Percentiles rank a stretch among this genome's conserved stretches.
Evolutionary conservation across 176 grass and related monocot genomes (phyloP).

Genomic region (Ensete glaucum): DNA sequence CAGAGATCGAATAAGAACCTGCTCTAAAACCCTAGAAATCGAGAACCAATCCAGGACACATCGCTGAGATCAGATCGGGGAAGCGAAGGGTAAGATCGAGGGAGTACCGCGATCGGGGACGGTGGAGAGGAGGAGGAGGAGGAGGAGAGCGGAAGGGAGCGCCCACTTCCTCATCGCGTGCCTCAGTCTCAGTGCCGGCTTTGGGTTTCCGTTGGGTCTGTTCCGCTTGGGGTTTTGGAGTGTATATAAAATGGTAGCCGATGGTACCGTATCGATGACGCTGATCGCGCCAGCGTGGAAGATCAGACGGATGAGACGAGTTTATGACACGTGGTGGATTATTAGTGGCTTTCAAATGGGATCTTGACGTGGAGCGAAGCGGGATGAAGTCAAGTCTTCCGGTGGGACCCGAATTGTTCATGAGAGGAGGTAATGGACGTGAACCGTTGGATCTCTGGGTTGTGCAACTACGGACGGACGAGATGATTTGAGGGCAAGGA

Average conservation of each 20-base stretch:
- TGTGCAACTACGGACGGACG: background rate
- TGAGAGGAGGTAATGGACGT: background rate
- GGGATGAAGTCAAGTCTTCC: no score
- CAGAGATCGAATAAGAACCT: background rate
- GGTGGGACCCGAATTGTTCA: background rate
- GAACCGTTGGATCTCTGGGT: background rate
- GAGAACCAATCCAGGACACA: background rate
- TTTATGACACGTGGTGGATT: background rate
- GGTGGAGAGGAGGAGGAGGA: slow-evolving; percentile 59
- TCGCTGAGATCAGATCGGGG: background rate
- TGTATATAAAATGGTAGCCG: background rate
- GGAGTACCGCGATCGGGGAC: slow-evolving; percentile 62
- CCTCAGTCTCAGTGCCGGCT: background rate
- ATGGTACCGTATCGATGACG: slow-evolving; percentile 8
- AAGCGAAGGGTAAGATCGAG: background rate
- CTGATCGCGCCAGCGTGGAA: slow-evolving; percentile 42
- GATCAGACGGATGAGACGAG: slow-evolving; percentile 22
- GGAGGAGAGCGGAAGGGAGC: slow-evolving; percentile 59
- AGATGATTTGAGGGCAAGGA: no score
- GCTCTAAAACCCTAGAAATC: slow-evolving; percentile 8
- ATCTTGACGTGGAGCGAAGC: slow-evolving; percentile 12
- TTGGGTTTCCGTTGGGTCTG: background rate
- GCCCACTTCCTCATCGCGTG: slow-evolving; percentile 72
- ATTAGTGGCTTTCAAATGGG: background rate
- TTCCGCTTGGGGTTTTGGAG: background rate